Percentiles rank a stretch among this genome's conserved stretches.
phyloP scores from a whole-genome alignment of 805 yeast species.

The Peterozyma toletana region DNA sequence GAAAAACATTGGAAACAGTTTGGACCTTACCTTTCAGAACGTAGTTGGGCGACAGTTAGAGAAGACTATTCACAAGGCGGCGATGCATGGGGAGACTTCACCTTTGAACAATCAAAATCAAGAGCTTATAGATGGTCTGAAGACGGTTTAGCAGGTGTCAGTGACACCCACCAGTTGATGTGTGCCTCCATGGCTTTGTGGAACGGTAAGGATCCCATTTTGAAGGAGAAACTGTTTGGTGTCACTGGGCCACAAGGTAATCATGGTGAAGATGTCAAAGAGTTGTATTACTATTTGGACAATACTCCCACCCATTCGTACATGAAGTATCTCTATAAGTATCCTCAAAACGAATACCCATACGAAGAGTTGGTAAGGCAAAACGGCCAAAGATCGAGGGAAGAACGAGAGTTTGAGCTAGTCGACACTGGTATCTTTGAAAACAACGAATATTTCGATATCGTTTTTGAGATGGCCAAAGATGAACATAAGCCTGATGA shows the following conservation, averaged over 20 bases:
- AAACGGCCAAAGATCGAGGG: slow-evolving; percentile 57
- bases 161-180: slow-evolving; percentile 73
- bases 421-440: slow-evolving; percentile 74
- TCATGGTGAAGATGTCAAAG: slow-evolving; percentile 95
- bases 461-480: slow-evolving; percentile 86
- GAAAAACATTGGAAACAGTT: slow-evolving; percentile 71
- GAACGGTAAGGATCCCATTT: slow-evolving; percentile 81
- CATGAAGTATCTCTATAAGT: slow-evolving; percentile 86
- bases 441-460: slow-evolving; percentile 74
- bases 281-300: slow-evolving; percentile 76
- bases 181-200: slow-evolving; percentile 81
- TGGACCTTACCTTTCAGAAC: slow-evolving; percentile 88
- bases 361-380: slow-evolving; percentile 66
- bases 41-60: slow-evolving; percentile 83
- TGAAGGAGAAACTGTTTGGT: slow-evolving; percentile 84
- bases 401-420: slow-evolving; percentile 73
- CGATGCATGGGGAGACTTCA: slow-evolving; percentile 85
- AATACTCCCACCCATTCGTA: slow-evolving; percentile 91
- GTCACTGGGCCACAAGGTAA: slow-evolving; percentile 90
- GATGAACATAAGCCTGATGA: slow-evolving; percentile 76
- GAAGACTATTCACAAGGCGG: slow-evolving; percentile 86
- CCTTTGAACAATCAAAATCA: slow-evolving; percentile 76
- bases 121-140: slow-evolving; percentile 93
- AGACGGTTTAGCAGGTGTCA: slow-evolving; percentile 87
- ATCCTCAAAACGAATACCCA: slow-evolving; percentile 83